Base-by-base conservation (phyloP, 306 rosid genomes). In the Cucumis melo region DNA sequence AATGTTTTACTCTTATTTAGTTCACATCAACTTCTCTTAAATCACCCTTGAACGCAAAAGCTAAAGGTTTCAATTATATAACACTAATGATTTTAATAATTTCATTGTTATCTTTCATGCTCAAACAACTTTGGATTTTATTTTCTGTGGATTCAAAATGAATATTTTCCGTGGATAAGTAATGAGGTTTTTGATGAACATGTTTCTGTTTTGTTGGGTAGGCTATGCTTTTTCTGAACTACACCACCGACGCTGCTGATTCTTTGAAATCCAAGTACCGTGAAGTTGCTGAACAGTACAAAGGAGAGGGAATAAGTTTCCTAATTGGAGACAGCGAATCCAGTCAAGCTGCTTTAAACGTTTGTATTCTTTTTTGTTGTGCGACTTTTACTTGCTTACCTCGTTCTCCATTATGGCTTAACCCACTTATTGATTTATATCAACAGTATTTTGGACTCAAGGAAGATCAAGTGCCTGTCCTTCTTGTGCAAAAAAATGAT, bases 151-250 rank as follows among this genome's bases (percentile, higher is more conserved):
- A 12, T 12, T 42, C 56, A 7, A 23, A 41, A 5, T 55, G 23
- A 29, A n/a, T 7, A 16, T 27, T 48, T 29, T 27, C 44, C 42
- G 0, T 50, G 17, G 24, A 48, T 50, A 16, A 7, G 36, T 16
- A 21, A 27, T 9, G 61, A 36, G 16, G 17, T 10, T 17, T 59
- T 41, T 60, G 74, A 78, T 81, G 64, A 68, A 61, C 80, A 74
- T 73, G 17, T 19, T 38, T 17, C 15, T 85, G 75, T 75, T 70
- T 29, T 29, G 80, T 79, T 82, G 77, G 51, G 65, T 71, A 95
- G 99, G 98, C 97, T 19, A 86, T 92, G 98, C n/a, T 95, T 87
- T 95, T 95, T 86, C 67, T 89, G 78, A 88, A 92, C 89, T 86
- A 87, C 84, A 87, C 86, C 14, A n/a, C 77, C 17, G 91, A 86